These are phyloP conservation scores for Boletus edulis DNA, from an alignment of 768 basidiomycete genomes.

Conservation along the genomic window DNA sequence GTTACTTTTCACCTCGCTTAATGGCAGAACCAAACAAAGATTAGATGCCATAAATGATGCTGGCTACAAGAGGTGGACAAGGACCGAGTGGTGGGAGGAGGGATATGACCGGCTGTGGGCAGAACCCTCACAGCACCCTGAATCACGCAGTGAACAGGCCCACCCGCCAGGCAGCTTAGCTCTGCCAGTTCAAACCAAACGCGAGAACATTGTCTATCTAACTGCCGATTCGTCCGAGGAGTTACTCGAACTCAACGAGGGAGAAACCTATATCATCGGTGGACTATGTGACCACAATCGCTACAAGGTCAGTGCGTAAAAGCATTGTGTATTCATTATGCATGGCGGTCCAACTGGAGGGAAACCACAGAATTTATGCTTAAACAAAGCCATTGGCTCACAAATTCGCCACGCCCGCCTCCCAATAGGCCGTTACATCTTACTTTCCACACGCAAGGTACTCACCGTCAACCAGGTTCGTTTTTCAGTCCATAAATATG, in stretches of 20 bases:
- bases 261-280: slow-evolving; percentile 92
- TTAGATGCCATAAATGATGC: slow-evolving; percentile 65
- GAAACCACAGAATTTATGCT: slow-evolving; percentile 71
- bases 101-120: slow-evolving; percentile 72
- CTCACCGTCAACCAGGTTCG: slow-evolving; percentile 90
- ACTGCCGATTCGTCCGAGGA: slow-evolving; percentile 93
- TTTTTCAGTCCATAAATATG: not conserved
- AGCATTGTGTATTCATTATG: not conserved
- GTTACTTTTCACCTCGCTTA: slow-evolving; percentile 78
- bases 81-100: slow-evolving; percentile 81
- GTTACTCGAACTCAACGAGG: slow-evolving; percentile 74
- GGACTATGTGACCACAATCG: slow-evolving; percentile 96
- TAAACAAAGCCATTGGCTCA: slow-evolving; percentile 75
- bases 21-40: slow-evolving; percentile 63
- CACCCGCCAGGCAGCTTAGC: not conserved
- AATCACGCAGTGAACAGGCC: not conserved
- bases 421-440: slow-evolving; percentile 90
- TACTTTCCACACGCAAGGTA: slow-evolving; percentile 88
- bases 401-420: slow-evolving; percentile 83
- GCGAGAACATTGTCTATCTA: slow-evolving; percentile 76
- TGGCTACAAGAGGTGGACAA: slow-evolving; percentile 75
- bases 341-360: slow-evolving; percentile 12
- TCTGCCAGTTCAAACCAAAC: slow-evolving; percentile 23
- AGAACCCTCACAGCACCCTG: slow-evolving; percentile 6
- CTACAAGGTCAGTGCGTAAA: slow-evolving; percentile 63